These are phyloP conservation scores for Coelastrella sp. DNA, from an alignment of 139 green algal genomes.

Conservation along the genomic window DNA sequence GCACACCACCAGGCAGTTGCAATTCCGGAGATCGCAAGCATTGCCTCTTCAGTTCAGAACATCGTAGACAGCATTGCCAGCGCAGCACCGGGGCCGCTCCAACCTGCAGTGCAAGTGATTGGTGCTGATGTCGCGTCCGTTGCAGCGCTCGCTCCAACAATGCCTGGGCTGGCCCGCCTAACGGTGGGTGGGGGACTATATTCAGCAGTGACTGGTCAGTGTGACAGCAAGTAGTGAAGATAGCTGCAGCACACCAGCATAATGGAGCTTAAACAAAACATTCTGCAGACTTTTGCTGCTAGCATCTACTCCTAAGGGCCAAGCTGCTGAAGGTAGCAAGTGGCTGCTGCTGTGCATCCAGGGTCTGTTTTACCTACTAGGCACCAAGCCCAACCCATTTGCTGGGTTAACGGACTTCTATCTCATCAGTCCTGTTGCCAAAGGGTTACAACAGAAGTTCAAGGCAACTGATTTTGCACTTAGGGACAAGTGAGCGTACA, in stretches of 20 bases:
- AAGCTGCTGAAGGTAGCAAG: not conserved
- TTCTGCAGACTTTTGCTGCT: too few relatives aligned
- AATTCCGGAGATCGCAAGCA: constrained; percentile 34
- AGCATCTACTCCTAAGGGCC: too few relatives aligned
- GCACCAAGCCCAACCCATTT: constrained; percentile 67
- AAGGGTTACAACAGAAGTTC: constrained; percentile 59
- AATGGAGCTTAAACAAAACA: too few relatives aligned
- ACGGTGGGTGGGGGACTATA: constrained; percentile 35
- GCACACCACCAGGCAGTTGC: not conserved
- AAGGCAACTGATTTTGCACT: constrained; percentile 59
- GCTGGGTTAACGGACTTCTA: constrained; percentile 86
- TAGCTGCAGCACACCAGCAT: too few relatives aligned
- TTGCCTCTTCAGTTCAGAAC: constrained; percentile 46
- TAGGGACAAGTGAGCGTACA: constrained; percentile 57
- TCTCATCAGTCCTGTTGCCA: constrained; percentile 66
- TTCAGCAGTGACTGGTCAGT: not conserved
- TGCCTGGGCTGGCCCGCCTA: constrained; percentile 49
- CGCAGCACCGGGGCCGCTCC: constrained; percentile 34
- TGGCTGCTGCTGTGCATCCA: constrained; percentile 42
- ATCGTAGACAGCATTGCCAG: constrained; percentile 28
- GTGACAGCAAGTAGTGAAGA: too few relatives aligned
- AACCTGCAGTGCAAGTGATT: constrained; percentile 49
- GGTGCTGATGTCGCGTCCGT: constrained; percentile 55
- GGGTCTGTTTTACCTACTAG: constrained; percentile 68
- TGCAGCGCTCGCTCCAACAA: constrained; percentile 47